Percentiles rank a stretch among this genome's conserved stretches.
Conservation (phyloP, 2,329 filamentous ascomycete genomes). For the Calonectria hawksworthii region DNA sequence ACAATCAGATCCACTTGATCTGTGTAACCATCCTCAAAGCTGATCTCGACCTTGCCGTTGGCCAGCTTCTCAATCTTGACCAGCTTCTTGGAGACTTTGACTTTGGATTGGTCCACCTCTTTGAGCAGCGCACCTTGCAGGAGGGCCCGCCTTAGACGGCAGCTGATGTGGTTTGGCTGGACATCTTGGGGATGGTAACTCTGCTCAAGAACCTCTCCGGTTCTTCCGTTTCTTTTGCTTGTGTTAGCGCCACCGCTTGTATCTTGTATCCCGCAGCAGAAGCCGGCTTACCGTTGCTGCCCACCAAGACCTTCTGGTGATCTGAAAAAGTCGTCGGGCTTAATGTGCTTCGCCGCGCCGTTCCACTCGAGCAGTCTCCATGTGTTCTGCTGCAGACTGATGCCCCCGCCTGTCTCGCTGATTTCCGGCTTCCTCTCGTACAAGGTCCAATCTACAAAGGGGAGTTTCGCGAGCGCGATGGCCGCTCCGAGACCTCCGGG, state of each 20-base stretch:
- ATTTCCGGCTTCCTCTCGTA: slow-evolving; percentile 54
- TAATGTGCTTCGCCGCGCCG: slow-evolving; percentile 49
- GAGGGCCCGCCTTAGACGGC: slow-evolving; percentile 50
- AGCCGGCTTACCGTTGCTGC: slow-evolving; percentile 41
- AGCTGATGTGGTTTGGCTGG: slow-evolving; percentile 44
- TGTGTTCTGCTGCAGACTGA: slow-evolving; percentile 52
- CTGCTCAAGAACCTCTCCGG: slow-evolving; percentile 45
- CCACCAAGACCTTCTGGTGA: slow-evolving; percentile 41
- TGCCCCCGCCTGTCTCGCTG: slow-evolving; percentile 55
- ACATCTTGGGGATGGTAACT: slow-evolving; percentile 38
- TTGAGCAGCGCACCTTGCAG: slow-evolving; percentile 64
- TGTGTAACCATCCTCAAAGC: slow-evolving; percentile 59
- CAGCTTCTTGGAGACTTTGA: slow-evolving; percentile 62
- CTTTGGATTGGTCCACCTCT: slow-evolving; percentile 57
- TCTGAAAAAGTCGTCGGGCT: slow-evolving; percentile 49
- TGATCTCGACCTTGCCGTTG: slow-evolving; percentile 53
- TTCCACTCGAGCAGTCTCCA: slow-evolving; percentile 52
- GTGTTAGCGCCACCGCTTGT: neutral
- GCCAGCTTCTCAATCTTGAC: slow-evolving; percentile 53
- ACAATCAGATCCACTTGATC: slow-evolving; percentile 62
- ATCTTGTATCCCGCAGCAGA: accelerated
- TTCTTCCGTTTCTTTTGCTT: slow-evolving; percentile 48
- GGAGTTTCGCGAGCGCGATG: slow-evolving; percentile 47
- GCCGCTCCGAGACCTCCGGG: slow-evolving; percentile 49
- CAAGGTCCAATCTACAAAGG: slow-evolving; percentile 50